Conservation (phyloP, 108 stramenopile species). For the Skeletonema menzelii region DNA sequence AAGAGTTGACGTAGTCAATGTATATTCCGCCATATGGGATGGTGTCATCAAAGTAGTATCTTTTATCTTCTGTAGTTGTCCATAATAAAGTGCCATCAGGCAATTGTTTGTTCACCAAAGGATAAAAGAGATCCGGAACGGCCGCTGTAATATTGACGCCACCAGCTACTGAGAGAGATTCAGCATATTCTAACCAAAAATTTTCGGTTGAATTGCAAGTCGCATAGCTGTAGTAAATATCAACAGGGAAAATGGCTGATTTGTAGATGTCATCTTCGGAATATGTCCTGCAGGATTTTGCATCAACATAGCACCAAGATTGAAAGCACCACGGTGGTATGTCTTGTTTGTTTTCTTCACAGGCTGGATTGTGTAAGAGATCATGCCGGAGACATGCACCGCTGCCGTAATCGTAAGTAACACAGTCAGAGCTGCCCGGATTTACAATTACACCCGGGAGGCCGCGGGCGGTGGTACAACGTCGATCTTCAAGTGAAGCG, state of each 20-base stretch:
- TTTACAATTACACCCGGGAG: slow-evolving; percentile 3
- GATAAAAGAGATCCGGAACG: not conserved
- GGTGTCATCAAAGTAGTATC: slow-evolving; percentile 3
- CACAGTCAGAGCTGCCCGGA: slow-evolving; percentile 24
- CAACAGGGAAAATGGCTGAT: not conserved
- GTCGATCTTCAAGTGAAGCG: slow-evolving; percentile 12
- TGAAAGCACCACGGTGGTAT: slow-evolving; percentile 8
- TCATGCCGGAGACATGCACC: slow-evolving; percentile 22
- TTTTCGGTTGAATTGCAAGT: slow-evolving; percentile 19
- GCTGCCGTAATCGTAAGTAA: slow-evolving; percentile 15
- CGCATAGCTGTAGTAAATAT: slow-evolving; percentile 19
- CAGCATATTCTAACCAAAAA: not conserved
- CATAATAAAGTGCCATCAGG: not conserved
- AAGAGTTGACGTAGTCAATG: slow-evolving; percentile 1
- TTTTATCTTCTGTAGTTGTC: not conserved
- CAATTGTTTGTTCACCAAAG: slow-evolving; percentile 3
- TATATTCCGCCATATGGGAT: slow-evolving; percentile 15
- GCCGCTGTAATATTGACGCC: not conserved
- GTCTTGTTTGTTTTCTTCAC: no score
- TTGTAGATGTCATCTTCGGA: slow-evolving; percentile 12
- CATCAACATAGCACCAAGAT: slow-evolving; percentile 27
- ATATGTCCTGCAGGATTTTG: slow-evolving; percentile 3
- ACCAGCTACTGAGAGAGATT: not conserved
- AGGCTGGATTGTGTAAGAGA: slow-evolving; percentile 7
- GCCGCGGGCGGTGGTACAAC: slow-evolving; percentile 1